Base-by-base conservation (phyloP, 805 yeast species). In the Yarrowia sp. region DNA sequence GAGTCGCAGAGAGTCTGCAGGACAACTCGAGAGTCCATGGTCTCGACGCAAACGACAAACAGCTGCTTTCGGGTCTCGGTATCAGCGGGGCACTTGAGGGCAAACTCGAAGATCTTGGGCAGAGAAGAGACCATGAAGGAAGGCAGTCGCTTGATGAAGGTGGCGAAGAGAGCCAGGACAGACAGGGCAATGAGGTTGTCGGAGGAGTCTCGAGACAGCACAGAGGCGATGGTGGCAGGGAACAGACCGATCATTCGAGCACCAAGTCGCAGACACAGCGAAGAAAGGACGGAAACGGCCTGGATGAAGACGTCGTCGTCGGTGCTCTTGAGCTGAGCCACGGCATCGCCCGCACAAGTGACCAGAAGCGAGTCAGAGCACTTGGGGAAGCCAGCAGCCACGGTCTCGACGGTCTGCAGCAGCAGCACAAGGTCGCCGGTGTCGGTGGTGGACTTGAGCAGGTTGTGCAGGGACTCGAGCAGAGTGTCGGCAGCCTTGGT, bases 231-330 rank as follows among this genome's bases (percentile, higher is more conserved):
- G 72, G 85, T 86, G 31, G 97, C 90, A 19, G 61, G 61, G 78
- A 91, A 88, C 69, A 80, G 82, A 6, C 96, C 92, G 70, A 94
- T 86, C 65, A 86, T 80, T 70, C 90, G 88, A 18, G 96, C 92
- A 60, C 99, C 99, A 47, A 92, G 73, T 22, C 84, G 81, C 59
- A 85, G 83, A 61, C 90, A 81, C 62, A 90, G 76, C 66, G 85
- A 84, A 62, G 89, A 84, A 65, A 90, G 81, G 63, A 87, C 84
- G 67, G 86, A 82, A 63, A 90, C 78, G 0, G 97, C 83, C 0
- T 97, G 82, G 33, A 94, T 82, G 29, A 85, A 77, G 7, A 89
- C 73, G 66, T 88, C 96, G 12, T 85, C 81, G 61, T 79, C 77
- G 1, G 69, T 13, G 36, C 19, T 38, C 46, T 38, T 39, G 38